A percentile compares a stretch with the other conserved stretches of the same genome.
Evolutionary conservation across 768 basidiomycete genomes (phyloP).

Genomic region (Termitomyces sp.): DNA sequence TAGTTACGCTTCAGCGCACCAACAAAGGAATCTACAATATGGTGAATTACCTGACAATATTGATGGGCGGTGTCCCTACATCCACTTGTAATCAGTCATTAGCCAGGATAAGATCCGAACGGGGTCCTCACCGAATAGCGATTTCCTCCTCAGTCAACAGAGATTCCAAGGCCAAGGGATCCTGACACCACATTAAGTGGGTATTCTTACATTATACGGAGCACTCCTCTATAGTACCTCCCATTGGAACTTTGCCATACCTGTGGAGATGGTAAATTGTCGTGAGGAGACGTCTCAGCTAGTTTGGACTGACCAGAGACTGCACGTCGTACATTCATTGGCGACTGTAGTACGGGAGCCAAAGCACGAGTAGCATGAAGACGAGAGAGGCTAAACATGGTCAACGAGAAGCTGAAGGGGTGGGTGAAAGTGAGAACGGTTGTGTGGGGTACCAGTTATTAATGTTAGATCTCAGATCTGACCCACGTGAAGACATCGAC

Average conservation of each 20-base stretch:
- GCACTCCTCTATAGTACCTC: slow-evolving; percentile 22
- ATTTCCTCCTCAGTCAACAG: slow-evolving; percentile 86
- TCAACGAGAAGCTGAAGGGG: not conserved
- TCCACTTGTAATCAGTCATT: not conserved
- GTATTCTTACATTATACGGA: not conserved
- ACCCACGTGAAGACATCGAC: not conserved
- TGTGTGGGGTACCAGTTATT: not conserved
- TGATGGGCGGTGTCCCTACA: slow-evolving; percentile 69
- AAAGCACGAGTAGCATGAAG: not conserved
- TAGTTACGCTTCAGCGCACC: not conserved
- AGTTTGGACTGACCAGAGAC: slow-evolving; percentile 18
- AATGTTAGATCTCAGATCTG: not conserved
- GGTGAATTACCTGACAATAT: slow-evolving; percentile 65
- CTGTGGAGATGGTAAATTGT: slow-evolving; percentile 16
- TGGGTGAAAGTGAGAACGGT: not conserved
- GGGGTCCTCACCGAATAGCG: slow-evolving; percentile 64
- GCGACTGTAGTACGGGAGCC: not conserved
- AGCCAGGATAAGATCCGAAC: not conserved
- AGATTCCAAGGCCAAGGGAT: slow-evolving; percentile 75
- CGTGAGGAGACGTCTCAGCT: not conserved
- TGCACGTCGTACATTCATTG: slow-evolving; percentile 16
- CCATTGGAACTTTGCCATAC: slow-evolving; percentile 38
- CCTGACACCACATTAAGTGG: slow-evolving; percentile 38
- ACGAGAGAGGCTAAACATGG: slow-evolving; percentile 11
- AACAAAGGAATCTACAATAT: not conserved